These are phyloP conservation scores for Chaetomium sp. DNA, from an alignment of 2,329 filamentous ascomycete genomes.

Conservation along the genomic window DNA sequence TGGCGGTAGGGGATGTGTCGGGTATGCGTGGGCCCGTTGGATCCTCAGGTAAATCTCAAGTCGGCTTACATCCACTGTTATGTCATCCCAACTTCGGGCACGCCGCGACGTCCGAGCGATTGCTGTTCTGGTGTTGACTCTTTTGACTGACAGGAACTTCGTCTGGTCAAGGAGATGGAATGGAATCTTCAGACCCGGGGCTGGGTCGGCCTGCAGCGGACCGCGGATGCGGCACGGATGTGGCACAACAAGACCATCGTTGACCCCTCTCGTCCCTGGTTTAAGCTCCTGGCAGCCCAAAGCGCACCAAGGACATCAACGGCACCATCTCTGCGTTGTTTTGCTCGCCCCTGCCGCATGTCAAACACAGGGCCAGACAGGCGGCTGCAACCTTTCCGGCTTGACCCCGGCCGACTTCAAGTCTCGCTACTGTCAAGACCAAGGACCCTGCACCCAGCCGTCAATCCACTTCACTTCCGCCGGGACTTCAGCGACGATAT, in stretches of 20 bases:
- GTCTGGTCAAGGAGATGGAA: constrained; percentile 15
- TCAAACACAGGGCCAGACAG: constrained; percentile 25
- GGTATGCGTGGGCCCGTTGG: too few relatives aligned
- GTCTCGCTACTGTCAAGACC: constrained; percentile 25
- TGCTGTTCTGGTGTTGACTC: constrained; percentile 10
- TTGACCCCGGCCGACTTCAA: constrained; percentile 19
- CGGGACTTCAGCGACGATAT: background rate
- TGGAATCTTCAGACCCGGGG: constrained; percentile 6
- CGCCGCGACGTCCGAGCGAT: constrained; percentile 2
- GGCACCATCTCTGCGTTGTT: constrained; percentile 12
- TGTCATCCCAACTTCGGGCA: constrained; percentile 10
- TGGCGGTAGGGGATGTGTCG: too few relatives aligned
- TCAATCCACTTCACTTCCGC: constrained; percentile 8
- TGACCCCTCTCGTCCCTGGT: constrained; percentile 12
- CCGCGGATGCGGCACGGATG: constrained; percentile 18
- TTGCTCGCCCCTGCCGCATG: constrained; percentile 19
- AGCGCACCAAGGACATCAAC: constrained; percentile 15
- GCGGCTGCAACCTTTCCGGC: constrained; percentile 21
- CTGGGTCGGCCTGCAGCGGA: constrained; percentile 10
- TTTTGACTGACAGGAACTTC: constrained; percentile 18
- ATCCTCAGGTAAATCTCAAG: background rate
- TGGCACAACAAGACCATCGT: constrained; percentile 13
- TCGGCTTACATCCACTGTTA: background rate
- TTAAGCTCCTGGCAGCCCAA: constrained; percentile 5
- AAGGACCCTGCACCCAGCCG: constrained; percentile 22